These are phyloP conservation scores for Clavispora asparagi DNA, from an alignment of 805 yeast species.

Conservation along the genomic window DNA sequence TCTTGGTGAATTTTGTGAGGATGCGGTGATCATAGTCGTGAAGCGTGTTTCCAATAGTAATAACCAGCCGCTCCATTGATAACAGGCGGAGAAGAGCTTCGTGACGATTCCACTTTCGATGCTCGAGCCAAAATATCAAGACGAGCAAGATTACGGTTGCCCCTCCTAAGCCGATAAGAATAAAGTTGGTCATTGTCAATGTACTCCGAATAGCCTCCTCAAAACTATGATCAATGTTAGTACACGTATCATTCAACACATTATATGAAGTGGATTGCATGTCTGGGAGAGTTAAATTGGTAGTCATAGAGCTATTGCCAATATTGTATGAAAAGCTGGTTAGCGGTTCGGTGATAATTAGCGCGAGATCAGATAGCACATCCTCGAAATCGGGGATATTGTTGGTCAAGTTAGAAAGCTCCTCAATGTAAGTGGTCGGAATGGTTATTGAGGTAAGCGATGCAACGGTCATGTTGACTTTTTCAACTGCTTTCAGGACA, in stretches of 20 bases:
- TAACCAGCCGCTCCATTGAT: not conserved
- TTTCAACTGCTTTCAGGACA: slow-evolving; percentile 45
- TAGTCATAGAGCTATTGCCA: slow-evolving; percentile 11
- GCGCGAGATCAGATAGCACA: slow-evolving; percentile 55
- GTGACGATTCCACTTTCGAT: not conserved
- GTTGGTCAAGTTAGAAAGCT: slow-evolving; percentile 46
- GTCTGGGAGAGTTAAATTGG: slow-evolving; percentile 8
- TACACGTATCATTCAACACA: not conserved
- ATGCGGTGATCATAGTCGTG: not conserved
- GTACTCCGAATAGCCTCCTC: not conserved
- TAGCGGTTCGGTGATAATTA: slow-evolving; percentile 57
- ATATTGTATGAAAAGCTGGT: slow-evolving; percentile 39
- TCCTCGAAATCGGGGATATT: slow-evolving; percentile 62
- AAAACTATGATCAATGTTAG: not conserved
- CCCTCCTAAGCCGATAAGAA: not conserved
- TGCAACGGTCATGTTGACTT: slow-evolving; percentile 30
- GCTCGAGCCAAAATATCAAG: not conserved
- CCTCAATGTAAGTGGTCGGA: slow-evolving; percentile 56
- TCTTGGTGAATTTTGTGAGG: not conserved
- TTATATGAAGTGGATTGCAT: not conserved
- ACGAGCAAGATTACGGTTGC: not conserved
- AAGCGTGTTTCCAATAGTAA: not conserved
- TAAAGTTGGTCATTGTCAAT: not conserved
- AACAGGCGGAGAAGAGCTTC: not conserved
- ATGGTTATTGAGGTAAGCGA: slow-evolving; percentile 45